Evolutionary conservation across 2,329 filamentous ascomycete genomes (phyloP), one percentile per base, ranked within the genome.

Genomic region (Fusarium transvaalense): DNA sequence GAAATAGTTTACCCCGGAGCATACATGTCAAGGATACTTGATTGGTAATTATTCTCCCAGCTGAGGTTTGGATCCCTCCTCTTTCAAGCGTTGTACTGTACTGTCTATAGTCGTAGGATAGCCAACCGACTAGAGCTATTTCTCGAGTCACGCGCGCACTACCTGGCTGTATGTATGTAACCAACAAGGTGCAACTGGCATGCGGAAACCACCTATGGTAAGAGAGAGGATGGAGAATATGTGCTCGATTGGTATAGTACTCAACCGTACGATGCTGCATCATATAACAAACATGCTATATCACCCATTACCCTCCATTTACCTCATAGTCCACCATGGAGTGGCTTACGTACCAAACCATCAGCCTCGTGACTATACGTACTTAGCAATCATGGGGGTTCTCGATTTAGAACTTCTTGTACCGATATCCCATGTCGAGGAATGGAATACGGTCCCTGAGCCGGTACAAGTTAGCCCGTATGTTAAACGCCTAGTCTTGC

Each of bases 181-280:
- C 56, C 61, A 69, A 63, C 56, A 66, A 66, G 61, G 56, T 69
- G 43, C 32, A 56, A 42, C 46, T 56, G 48, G 61, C 43, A 55
- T 29, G 32, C 56, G 37, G 34, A 46, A 50, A 38, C 29, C 32
- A 51, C 53, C 51, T 56, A 25, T 25, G 23, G 48, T 56, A 65
- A 29, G 34, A 51, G 43, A n/a, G 23, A 23, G 34, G 21, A n/a
- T 43, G 25, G 21, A 32, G 17, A 13, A 4, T 17, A 13, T 37
- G 29, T 47, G 42, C 21, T 42, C 38, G n/a, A 32, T 21, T 27
- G 32, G 17, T 32, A 61, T 13, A 27, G 27, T 29, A 25, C 39
- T 27, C 21, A 23, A 27, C 14, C 42, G 46, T 21, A 51, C 14
- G 48, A 46, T 47, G 27, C n/a, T 12, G 35, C 32, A 59, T 19